Evolutionary conservation across 1,139 yeast genomes (phyloP), one percentile per base, ranked within the genome.

Genomic region (Suhomyces yuchorum): DNA sequence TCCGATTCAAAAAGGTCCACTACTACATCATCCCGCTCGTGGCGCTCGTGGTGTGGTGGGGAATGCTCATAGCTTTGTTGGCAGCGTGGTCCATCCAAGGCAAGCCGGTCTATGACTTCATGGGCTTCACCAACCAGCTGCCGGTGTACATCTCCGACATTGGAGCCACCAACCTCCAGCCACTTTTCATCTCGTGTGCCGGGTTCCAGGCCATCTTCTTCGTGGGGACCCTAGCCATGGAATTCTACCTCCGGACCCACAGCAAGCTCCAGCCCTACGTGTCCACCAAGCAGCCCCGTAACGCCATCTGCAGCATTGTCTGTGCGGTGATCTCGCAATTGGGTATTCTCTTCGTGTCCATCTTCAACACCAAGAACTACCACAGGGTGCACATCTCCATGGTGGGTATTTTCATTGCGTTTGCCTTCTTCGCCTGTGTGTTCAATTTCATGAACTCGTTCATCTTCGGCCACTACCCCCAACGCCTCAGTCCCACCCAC

Each of bases 21-120:
- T 62, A 55, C 59, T 62, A 60, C 51, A 43, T 58, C 50, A 62
- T 87, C 37, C 95, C 93, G 3, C 64, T 85, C 44, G 57, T 78
- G 3, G 78, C 86, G 1, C 68, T 77, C 41, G 62, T 78, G 6
- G 78, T 79, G 11, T 87, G 93, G 93, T 82, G 84, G 78, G 93
- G 87, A 5, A 85, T 86, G 92, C 78, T 87, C 14, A 81, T 84
- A 8, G 86, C 92, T 12, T 70, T 87, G 78, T 66, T 87, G 52
- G 65, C 75, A 2, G 52, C 56, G 73, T 82, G 97, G 97, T 80
- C 86, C 2, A 79, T 75, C 5, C 91, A 88, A 64, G 97, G 97
- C 4, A 78, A 78, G 47, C 96, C 96, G 0, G 72, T 78, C 9
- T 87, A 88, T 60, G 58, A 71, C 44, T 85, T 83, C 63, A 79